Evolutionary conservation across 2,329 filamentous ascomycete genomes (phyloP).

Genomic region (Penicillium sp.): DNA sequence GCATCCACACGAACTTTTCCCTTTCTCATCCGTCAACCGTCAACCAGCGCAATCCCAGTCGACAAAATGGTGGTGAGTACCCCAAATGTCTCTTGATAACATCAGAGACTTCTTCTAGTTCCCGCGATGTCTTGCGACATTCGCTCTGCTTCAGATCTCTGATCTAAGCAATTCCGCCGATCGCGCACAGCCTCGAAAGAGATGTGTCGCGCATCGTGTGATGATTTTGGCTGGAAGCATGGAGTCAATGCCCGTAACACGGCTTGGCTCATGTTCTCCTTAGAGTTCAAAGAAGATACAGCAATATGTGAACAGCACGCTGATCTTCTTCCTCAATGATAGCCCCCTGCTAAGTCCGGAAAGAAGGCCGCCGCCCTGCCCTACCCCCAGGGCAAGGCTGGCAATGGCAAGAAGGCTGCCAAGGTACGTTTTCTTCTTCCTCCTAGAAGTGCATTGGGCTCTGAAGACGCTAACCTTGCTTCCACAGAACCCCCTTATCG

Average conservation of each 20-base stretch:
- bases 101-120: conserved; percentile 22
- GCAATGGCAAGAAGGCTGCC: conserved; percentile 80
- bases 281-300: conserved; percentile 90
- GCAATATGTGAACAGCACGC: conserved; percentile 71
- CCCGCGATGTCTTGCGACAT: conserved; percentile 21
- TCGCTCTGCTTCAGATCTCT: conserved; percentile 27
- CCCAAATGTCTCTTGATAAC: conserved; percentile 40
- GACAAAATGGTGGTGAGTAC: conserved; percentile 62
- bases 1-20: conserved; percentile 22
- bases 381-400: conserved; percentile 91
- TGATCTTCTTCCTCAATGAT: conserved; percentile 99
- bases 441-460: conserved; percentile 4
- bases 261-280: conserved; percentile 58
- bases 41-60: conserved; percentile 50
- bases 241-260: conserved; percentile 51
- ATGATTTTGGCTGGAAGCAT: conserved; percentile 55
- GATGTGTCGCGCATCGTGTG: conserved; percentile 32
- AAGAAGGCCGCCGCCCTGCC: conserved; percentile 98
- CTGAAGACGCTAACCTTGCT: conserved; percentile 13
- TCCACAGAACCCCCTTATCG: conserved; percentile 91
- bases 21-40: conserved; percentile 41
- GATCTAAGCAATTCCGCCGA: conserved; percentile 39
- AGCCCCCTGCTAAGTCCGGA: conserved; percentile 87
- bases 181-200: conserved; percentile 27
- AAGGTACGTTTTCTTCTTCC: conserved; percentile 68